Evolutionary conservation across 805 yeast genomes (phyloP).

Genomic region (Candida endomychidarum): DNA sequence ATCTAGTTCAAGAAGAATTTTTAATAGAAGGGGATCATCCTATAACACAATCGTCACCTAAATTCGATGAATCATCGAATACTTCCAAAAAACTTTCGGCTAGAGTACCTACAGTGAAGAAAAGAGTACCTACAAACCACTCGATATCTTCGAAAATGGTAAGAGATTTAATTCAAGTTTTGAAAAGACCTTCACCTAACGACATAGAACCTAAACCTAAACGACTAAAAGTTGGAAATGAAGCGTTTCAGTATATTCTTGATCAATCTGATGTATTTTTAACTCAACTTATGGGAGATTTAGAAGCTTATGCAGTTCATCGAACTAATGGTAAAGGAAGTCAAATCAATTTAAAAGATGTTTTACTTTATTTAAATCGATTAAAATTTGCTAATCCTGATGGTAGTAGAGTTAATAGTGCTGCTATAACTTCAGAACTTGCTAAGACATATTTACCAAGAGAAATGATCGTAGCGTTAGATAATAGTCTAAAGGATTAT

Average conservation of each 20-base stretch:
- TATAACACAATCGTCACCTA: background rate
- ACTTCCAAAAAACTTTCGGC: too few relatives aligned
- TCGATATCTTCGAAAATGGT: conserved; percentile 12
- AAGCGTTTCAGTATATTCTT: conserved; percentile 22
- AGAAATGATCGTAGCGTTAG: conserved; percentile 32
- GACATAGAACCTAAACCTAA: conserved; percentile 2
- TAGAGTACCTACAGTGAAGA: background rate
- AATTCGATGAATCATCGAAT: background rate
- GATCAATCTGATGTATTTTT: conserved; percentile 33
- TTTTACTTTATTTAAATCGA: conserved; percentile 33
- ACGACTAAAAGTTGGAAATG: conserved; percentile 7
- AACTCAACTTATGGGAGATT: conserved; percentile 28
- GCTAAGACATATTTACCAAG: conserved; percentile 38
- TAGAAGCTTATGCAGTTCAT: conserved; percentile 38
- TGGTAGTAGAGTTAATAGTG: conserved; percentile 15
- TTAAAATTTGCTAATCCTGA: conserved; percentile 22
- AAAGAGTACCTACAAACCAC: background rate
- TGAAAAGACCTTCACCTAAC: conserved; percentile 1
- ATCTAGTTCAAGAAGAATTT: conserved; percentile 1
- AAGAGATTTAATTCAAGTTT: conserved; percentile 18
- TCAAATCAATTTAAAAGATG: conserved; percentile 34
- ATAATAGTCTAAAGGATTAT: conserved; percentile 26
- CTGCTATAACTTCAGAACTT: conserved; percentile 26
- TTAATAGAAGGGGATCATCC: background rate
- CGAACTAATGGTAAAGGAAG: conserved; percentile 19